Conservation (phyloP, 495 filamentous ascomycete genomes). For the Pyronema domesticum region DNA sequence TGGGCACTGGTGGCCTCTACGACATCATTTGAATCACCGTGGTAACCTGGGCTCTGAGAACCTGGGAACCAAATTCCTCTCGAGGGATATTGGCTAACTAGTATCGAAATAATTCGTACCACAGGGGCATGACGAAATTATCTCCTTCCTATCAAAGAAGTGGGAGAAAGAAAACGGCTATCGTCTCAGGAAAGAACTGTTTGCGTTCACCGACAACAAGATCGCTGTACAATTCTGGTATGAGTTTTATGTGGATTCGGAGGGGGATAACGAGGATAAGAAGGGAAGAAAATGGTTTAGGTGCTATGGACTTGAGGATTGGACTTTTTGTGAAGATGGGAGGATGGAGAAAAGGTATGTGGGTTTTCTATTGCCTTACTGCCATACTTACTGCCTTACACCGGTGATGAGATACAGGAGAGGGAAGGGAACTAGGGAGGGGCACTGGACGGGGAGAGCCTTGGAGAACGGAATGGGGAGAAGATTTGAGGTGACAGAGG, state of each 20-base stretch:
- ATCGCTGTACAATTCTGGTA: slow-evolving; percentile 53
- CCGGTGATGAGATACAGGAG: background rate
- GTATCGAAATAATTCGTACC: too few species aligned
- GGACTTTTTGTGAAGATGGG: slow-evolving; percentile 69
- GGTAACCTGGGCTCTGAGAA: too few species aligned
- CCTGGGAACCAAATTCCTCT: too few species aligned
- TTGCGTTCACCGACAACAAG: slow-evolving; percentile 50
- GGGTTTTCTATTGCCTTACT: too few species aligned
- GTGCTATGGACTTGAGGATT: slow-evolving; percentile 80
- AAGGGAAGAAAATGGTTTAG: slow-evolving; percentile 62
- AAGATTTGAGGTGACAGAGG: background rate
- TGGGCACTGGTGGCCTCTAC: too few species aligned
- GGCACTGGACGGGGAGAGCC: too few species aligned
- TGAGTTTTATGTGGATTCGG: slow-evolving; percentile 49
- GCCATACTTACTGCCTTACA: background rate
- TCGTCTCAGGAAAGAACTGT: slow-evolving; percentile 70
- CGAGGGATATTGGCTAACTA: too few species aligned
- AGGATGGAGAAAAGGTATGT: slow-evolving; percentile 49
- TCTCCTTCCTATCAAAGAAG: slow-evolving; percentile 56
- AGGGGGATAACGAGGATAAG: too few species aligned
- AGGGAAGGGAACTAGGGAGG: too few species aligned
- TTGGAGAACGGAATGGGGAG: too few species aligned
- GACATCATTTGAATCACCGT: too few species aligned
- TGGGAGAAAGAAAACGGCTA: slow-evolving; percentile 62
- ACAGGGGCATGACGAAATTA: slow-evolving; percentile 49